Percentiles rank a stretch among this genome's conserved stretches.
Evolutionary conservation across 441 rosid genomes (phyloP).

Genomic region (Breynia disticha): DNA sequence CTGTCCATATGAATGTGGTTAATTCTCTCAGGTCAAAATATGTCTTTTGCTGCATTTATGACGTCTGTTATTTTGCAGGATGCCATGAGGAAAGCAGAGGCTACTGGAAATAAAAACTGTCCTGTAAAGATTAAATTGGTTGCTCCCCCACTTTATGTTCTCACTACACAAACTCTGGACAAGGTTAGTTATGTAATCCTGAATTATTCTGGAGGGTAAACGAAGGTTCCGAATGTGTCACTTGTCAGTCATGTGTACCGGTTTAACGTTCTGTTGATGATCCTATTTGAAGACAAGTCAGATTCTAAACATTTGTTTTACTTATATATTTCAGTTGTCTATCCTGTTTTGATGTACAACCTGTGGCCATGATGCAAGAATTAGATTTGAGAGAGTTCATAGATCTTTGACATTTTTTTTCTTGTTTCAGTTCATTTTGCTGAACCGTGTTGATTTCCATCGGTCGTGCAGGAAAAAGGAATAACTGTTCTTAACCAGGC

Average conservation of each 20-base stretch:
- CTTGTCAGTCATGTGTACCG: too few species aligned
- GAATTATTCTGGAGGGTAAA: too few species aligned
- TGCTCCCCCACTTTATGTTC: slow-evolving; percentile 97
- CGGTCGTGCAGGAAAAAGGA: slow-evolving; percentile 73
- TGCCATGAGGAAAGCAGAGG: slow-evolving; percentile 93
- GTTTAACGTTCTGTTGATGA: too few species aligned
- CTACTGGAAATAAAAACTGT: slow-evolving; percentile 78
- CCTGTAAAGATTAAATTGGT: slow-evolving; percentile 93
- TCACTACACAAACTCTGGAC: slow-evolving; percentile 93
- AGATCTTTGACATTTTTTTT: too few species aligned
- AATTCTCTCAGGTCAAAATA: neutral
- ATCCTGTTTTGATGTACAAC: too few species aligned
- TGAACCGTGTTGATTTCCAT: neutral
- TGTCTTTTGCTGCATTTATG: neutral
- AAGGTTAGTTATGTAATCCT: slow-evolving; percentile 41
- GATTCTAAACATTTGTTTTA: too few species aligned
- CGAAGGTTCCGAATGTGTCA: too few species aligned
- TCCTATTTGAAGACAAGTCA: too few species aligned
- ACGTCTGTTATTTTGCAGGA: slow-evolving; percentile 35
- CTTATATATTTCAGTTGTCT: too few species aligned
- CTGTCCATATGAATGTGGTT: neutral
- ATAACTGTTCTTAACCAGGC: slow-evolving; percentile 64
- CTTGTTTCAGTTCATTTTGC: neutral
- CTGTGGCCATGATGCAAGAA: too few species aligned
- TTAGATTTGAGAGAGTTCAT: too few species aligned